Conservation (phyloP, 352 stramenopile species). For the Discostella stelligera region DNA sequence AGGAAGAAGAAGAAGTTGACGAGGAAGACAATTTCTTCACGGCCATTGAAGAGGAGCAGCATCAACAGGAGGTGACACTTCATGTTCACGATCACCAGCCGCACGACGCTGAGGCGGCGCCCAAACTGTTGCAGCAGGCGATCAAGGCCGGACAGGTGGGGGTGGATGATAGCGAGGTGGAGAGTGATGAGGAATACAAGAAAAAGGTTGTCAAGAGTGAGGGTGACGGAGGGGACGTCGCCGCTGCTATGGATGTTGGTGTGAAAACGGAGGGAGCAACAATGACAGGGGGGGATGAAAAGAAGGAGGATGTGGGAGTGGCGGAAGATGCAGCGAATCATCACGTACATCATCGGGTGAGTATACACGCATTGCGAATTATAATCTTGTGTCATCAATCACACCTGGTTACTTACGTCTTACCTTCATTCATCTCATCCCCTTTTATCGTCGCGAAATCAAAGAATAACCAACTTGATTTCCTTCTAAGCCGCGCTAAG, state of each 20-base stretch:
- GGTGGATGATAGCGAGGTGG: slow-evolving; percentile 56
- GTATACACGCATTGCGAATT: not conserved
- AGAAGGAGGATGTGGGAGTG: slow-evolving; percentile 46
- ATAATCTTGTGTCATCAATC: not conserved
- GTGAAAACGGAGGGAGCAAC: not conserved
- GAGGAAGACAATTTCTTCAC: slow-evolving; percentile 70
- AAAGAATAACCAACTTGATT: slow-evolving; percentile 77
- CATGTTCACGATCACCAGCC: slow-evolving; percentile 34
- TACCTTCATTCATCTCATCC: not conserved
- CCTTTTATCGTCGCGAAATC: slow-evolving; percentile 13
- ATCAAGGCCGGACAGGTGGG: slow-evolving; percentile 63
- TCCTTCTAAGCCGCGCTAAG: slow-evolving; percentile 71
- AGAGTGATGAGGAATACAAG: slow-evolving; percentile 27
- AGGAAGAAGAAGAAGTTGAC: slow-evolving; percentile 38
- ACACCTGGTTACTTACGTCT: not conserved
- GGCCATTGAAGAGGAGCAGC: slow-evolving; percentile 51
- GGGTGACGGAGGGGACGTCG: not conserved
- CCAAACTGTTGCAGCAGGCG: slow-evolving; percentile 62
- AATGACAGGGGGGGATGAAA: slow-evolving; percentile 25
- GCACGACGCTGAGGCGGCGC: slow-evolving; percentile 54
- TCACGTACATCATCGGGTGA: slow-evolving; percentile 27
- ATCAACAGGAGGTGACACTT: slow-evolving; percentile 16
- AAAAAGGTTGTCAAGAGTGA: slow-evolving; percentile 4
- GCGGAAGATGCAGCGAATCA: not conserved
- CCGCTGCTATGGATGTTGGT: not conserved